Evolutionary conservation across 2,329 filamentous ascomycete genomes (phyloP), one percentile per base, ranked within the genome.

Genomic region (Sporothrix pallida): DNA sequence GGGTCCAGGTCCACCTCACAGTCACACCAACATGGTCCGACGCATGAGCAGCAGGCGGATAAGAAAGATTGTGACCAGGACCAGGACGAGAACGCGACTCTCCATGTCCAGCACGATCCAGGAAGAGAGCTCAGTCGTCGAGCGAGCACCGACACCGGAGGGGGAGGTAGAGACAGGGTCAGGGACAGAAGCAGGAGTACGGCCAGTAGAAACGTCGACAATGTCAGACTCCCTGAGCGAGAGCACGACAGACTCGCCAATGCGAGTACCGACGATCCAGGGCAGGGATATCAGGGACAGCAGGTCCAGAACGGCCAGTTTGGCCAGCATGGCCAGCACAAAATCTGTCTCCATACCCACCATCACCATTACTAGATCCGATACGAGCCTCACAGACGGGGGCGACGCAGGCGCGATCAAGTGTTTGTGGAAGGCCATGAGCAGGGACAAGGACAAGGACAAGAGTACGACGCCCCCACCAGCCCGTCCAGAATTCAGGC

Each of bases 351-450:
- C 74, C 88, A 90, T 79, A 88, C 85, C 76, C 88, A 90, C 77
- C 87, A 90, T 77, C 88, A 90, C 79, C 88, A 90, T 81, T 90
- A 89, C 82, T 89, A 88, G 88, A 85, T 76, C 81, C 79, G 78
- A 2, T 70, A 73, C 10, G 75, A 79, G 74, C 72, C 77, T 8
- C 72, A 75, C 15, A 37, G 31, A 37, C 73, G 76, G 65, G 72
- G 78, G 15, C 73, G 75, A 56, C 72, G 70, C 73, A 58, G 54
- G 50, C 44, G 42, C 56, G 60, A 56, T 37, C 31, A 37, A 37
- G 31, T 37, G 31, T 37, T 37, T 37, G 31, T 37, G 31, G 31
- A 37, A 37, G 31, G 31, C 31, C 31, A 37, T 37, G 7, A 37
- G 54, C 73, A 76, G 67, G 74, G 77, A 73, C 74, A 77, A 72